Conservation (phyloP, 2,329 filamentous ascomycete species). For the Trichoderma guizhouense region DNA sequence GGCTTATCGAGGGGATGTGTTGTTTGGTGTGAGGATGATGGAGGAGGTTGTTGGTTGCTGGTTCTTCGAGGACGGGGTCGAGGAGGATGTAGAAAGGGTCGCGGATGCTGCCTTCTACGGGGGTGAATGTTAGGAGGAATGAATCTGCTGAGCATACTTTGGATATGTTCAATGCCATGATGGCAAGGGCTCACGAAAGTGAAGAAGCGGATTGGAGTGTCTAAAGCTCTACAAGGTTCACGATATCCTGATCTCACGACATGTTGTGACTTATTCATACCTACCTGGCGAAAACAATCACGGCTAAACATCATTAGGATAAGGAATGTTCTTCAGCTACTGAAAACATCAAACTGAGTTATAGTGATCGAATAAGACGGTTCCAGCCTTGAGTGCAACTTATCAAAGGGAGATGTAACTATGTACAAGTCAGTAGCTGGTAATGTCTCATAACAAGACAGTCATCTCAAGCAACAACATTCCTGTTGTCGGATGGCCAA, state of each 20-base stretch:
- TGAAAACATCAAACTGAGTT: neutral
- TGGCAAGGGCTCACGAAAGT: neutral
- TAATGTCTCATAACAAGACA: neutral
- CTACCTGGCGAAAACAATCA: neutral
- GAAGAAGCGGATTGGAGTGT: neutral
- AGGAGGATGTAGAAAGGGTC: constrained; percentile 64
- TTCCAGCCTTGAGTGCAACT: neutral
- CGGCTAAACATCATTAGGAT: neutral
- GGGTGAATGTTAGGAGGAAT: constrained; percentile 62
- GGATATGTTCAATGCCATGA: constrained; percentile 62
- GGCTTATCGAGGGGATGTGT: constrained; percentile 51
- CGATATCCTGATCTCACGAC: neutral
- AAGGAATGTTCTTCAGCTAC: neutral
- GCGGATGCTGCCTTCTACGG: constrained; percentile 32
- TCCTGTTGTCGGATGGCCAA: neutral
- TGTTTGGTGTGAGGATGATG: constrained; percentile 39
- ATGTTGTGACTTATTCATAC: neutral
- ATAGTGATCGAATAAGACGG: neutral
- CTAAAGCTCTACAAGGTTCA: neutral
- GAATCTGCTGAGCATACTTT: constrained; percentile 63
- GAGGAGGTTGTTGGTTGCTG: constrained; percentile 50
- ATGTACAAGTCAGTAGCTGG: neutral
- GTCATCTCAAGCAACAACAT: neutral
- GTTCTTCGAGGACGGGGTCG: constrained; percentile 67
- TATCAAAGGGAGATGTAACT: neutral